Percentiles rank a stretch among this genome's conserved stretches.
phyloP scores from a whole-genome alignment of 805 yeast species.

The Candida golubevii region DNA sequence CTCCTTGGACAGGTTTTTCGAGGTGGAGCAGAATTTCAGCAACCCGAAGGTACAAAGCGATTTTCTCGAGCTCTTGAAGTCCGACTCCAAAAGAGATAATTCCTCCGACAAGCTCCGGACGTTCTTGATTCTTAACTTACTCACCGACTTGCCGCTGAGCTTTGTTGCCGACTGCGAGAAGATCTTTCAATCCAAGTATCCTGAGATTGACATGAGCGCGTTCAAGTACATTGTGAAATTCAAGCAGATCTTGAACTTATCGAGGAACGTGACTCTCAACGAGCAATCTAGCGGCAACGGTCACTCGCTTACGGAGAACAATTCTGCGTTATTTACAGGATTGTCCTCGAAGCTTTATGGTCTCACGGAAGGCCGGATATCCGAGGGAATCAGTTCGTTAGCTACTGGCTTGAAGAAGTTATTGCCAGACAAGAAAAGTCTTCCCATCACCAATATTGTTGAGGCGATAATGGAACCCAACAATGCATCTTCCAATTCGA shows the following conservation, averaged over 20 bases:
- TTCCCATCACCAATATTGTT: conserved; percentile 86
- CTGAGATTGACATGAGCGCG: conserved; percentile 52
- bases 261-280: conserved; percentile 17
- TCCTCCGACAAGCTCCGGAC: conserved; percentile 83
- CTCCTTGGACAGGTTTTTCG: conserved; percentile 85
- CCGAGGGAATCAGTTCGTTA: conserved; percentile 86
- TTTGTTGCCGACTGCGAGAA: conserved; percentile 54
- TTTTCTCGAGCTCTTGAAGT: conserved; percentile 56
- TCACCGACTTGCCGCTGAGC: conserved; percentile 35
- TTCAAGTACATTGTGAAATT: conserved; percentile 72
- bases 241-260: conserved; percentile 67
- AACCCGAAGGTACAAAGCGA: conserved; percentile 55
- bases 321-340: conserved; percentile 64
- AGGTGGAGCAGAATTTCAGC: conserved; percentile 79
- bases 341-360: conserved; percentile 75
- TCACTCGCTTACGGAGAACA: conserved; percentile 29
- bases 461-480: conserved; percentile 88
- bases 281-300: conserved; percentile 28
- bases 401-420: conserved; percentile 84
- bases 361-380: conserved; percentile 73
- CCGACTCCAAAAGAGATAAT: conserved; percentile 52
- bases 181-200: conserved; percentile 49
- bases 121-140: conserved; percentile 69
- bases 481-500: conserved; percentile 56
- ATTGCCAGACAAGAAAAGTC: conserved; percentile 80